Percentiles rank a stretch among this genome's conserved stretches.
Conservation (phyloP, 2,329 filamentous ascomycete genomes). For the Clarireedia monteithiana region DNA sequence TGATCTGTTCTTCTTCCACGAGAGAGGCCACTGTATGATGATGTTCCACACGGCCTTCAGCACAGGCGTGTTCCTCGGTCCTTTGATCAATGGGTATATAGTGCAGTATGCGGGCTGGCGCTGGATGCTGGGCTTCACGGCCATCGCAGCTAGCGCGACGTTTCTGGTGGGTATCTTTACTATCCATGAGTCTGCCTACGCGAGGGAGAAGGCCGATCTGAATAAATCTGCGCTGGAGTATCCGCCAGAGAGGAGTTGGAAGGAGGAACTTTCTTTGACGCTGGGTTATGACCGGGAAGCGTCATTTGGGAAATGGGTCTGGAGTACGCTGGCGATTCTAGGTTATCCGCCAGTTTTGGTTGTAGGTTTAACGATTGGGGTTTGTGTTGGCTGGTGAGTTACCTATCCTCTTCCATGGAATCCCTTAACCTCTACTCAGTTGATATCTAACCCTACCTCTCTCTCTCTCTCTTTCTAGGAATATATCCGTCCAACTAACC, state of each 20-base stretch:
- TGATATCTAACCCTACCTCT: not conserved
- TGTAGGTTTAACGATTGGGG: slow-evolving; percentile 9
- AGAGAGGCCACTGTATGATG: slow-evolving; percentile 33
- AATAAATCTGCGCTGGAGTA: not conserved
- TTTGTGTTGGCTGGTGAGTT: slow-evolving; percentile 12
- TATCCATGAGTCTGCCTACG: slow-evolving; percentile 23
- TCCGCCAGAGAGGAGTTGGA: slow-evolving; percentile 5
- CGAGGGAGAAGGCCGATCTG: not conserved
- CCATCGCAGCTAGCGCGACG: slow-evolving; percentile 20
- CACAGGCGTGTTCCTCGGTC: slow-evolving; percentile 31
- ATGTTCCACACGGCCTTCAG: slow-evolving; percentile 33
- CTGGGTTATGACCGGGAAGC: slow-evolving; percentile 9
- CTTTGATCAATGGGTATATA: slow-evolving; percentile 29
- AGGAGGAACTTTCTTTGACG: slow-evolving; percentile 3
- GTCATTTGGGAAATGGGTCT: slow-evolving; percentile 3
- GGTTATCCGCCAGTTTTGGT: slow-evolving; percentile 11
- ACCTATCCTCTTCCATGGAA: not conserved
- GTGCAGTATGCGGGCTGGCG: slow-evolving; percentile 27
- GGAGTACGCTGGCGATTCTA: slow-evolving; percentile 6
- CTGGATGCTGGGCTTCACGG: slow-evolving; percentile 24
- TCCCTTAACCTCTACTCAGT: not conserved
- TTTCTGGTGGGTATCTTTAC: slow-evolving; percentile 24
- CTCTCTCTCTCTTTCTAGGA: slow-evolving; percentile 2
- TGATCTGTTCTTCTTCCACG: slow-evolving; percentile 31
- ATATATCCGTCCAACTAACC: slow-evolving; percentile 13